Base-by-base conservation (phyloP, 495 filamentous ascomycete species). In the Chlorociboria aeruginascens region DNA sequence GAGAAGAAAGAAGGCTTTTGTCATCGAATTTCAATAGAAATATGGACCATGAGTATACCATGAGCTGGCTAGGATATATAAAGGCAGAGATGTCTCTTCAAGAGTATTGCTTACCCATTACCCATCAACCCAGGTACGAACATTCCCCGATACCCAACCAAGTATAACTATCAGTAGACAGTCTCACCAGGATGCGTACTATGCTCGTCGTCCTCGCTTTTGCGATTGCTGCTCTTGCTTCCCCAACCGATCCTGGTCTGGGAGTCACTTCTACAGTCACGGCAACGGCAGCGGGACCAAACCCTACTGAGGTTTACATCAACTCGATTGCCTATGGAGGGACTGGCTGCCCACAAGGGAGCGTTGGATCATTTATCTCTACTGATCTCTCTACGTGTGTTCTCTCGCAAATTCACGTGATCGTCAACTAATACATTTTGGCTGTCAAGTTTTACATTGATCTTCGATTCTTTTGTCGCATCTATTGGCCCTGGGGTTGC, bases 301-400 rank as follows among this genome's bases (percentile, higher is more conserved):
- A 55, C 32, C 52, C 48, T 11, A 40, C 47, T n/a, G 12, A 62
- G 6, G 64, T 67, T 30, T 30, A 51, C 32, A 68, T 72, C 55
- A 48, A 48, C 7, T 62, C 56, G 44, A 57, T 73, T 37, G 61
- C 62, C n/a, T 74, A 68, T 55, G 70, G 65, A 44, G 72, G 72
- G 37, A 70, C 63, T 8, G 72, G 71, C 14, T 76, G 71, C 61
- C 67, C 68, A 0, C 66, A 68, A 35, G 63, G 65, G 16, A 61
- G 61, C 16, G 62, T 73, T 8, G 59, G 61, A 12, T 57, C 57
- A 28, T 59, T 63, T 51, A 57, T 71, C 51, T 69, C 69, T 29
- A 39, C 51, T 12, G 71, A 76, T 55, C 59, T 40, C n/a, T 8
- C 29, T 20, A 56, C 53, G 53, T 56, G 6, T 33, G 40, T 50